Percentiles rank a stretch among this genome's conserved stretches.
phyloP scores from a whole-genome alignment of 2,329 filamentous ascomycete species.

The Pseudocercospora crystallina region DNA sequence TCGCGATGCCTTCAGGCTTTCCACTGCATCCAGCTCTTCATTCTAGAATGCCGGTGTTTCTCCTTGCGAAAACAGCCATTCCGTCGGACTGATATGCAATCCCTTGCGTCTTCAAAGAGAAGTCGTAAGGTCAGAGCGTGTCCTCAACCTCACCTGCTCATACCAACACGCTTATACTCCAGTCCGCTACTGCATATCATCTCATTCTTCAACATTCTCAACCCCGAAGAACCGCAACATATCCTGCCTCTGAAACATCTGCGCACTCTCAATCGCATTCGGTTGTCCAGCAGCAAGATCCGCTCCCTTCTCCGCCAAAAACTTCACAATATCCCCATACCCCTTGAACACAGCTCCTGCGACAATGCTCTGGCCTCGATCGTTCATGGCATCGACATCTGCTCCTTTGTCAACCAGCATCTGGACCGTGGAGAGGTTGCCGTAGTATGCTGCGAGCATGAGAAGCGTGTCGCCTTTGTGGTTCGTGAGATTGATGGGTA shows the following conservation, averaged over 20 bases:
- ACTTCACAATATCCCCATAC: slow-evolving; percentile 63
- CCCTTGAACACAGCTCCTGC: slow-evolving; percentile 74
- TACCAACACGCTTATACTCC: no score
- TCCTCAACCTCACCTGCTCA: no score
- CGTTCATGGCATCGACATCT: slow-evolving; percentile 68
- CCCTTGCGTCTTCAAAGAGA: no score
- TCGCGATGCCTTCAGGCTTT: no score
- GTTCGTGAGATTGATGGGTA: slow-evolving; percentile 70
- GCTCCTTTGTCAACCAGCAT: slow-evolving; percentile 63
- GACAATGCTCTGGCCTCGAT: slow-evolving; percentile 66
- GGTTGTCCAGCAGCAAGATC: slow-evolving; percentile 44
- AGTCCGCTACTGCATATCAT: no score
- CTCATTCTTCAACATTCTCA: slow-evolving; percentile 11
- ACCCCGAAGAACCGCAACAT: slow-evolving; percentile 37
- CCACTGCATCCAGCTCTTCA: no score
- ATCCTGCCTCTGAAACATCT: slow-evolving; percentile 47
- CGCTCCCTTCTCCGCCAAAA: slow-evolving; percentile 45
- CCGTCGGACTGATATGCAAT: no score
- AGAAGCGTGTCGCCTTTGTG: slow-evolving; percentile 71
- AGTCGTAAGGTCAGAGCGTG: no score
- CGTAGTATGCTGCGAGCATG: slow-evolving; percentile 72
- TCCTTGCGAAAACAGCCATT: no score
- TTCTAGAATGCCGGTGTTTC: no score
- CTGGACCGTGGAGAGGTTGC: slow-evolving; percentile 60
- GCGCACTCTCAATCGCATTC: slow-evolving; percentile 47